These are phyloP conservation scores for Aspergillus chevalieri DNA, from an alignment of 2,329 filamentous ascomycete species.

Conservation along the genomic window DNA sequence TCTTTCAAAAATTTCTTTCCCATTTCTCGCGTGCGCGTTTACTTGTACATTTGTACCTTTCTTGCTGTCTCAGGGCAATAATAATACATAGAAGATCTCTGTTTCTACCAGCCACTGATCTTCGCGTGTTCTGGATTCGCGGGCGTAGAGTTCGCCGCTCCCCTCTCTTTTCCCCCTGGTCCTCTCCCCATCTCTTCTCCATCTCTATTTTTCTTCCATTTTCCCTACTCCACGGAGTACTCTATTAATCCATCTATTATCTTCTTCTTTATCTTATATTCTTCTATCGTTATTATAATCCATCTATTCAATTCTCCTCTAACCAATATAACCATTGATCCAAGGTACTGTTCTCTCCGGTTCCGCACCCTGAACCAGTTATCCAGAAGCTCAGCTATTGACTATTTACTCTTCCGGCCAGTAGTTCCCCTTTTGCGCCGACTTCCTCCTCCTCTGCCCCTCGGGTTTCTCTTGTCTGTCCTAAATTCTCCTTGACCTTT, in stretches of 20 bases:
- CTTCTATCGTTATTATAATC: not conserved
- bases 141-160: slow-evolving; percentile 1
- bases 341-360: slow-evolving; percentile 13
- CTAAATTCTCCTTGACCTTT: not conserved
- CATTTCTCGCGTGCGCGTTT: too few species aligned
- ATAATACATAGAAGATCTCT: too few species aligned
- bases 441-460: slow-evolving; percentile 1
- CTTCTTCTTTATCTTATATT: not conserved
- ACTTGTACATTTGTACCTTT: too few species aligned
- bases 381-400: slow-evolving; percentile 18
- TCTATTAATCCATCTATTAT: not conserved
- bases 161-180: slow-evolving; percentile 5
- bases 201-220: not conserved
- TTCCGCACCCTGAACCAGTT: slow-evolving; percentile 12
- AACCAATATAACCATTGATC: not conserved
- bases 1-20: too few species aligned
- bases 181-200: slow-evolving; percentile 3
- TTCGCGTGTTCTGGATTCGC: too few species aligned
- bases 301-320: not conserved
- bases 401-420: slow-evolving; percentile 27
- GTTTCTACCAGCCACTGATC: not conserved
- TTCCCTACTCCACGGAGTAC: not conserved
- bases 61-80: too few species aligned
- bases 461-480: slow-evolving; percentile 6
- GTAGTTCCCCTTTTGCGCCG: slow-evolving; percentile 12